Percentiles rank a stretch among this genome's conserved stretches.
Conservation (phyloP, 2,329 filamentous ascomycete genomes). For the Hymenotorrendiella dingleyae region DNA sequence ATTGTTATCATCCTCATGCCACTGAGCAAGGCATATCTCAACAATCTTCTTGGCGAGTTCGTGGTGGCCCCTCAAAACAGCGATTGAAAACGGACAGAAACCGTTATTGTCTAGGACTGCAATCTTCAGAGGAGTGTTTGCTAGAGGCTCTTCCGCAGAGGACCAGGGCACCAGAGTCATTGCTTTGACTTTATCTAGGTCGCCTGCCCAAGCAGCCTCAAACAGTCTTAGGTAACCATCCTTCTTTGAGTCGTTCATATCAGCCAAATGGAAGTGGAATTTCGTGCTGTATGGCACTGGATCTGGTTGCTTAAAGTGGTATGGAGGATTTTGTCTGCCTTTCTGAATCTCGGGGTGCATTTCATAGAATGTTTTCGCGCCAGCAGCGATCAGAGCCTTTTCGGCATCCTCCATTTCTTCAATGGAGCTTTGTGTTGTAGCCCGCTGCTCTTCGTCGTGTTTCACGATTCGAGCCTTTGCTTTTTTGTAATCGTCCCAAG, state of each 20-base stretch:
- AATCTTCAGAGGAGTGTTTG: slow-evolving; percentile 57
- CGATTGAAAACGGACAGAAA: slow-evolving; percentile 57
- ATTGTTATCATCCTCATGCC: slow-evolving; percentile 42
- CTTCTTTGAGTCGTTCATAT: slow-evolving; percentile 47
- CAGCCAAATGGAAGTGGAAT: slow-evolving; percentile 19
- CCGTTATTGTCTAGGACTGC: slow-evolving; percentile 46
- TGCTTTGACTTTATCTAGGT: slow-evolving; percentile 58
- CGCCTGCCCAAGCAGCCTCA: slow-evolving; percentile 68
- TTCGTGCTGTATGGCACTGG: slow-evolving; percentile 16
- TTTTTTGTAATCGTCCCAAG: slow-evolving; percentile 32
- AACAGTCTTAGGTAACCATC: slow-evolving; percentile 62
- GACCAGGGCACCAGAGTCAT: slow-evolving; percentile 57
- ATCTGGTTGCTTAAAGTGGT: background rate
- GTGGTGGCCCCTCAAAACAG: slow-evolving; percentile 59
- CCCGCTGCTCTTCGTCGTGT: slow-evolving; percentile 46
- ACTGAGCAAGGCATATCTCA: slow-evolving; percentile 66
- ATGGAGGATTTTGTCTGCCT: background rate
- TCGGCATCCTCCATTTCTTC: slow-evolving; percentile 50
- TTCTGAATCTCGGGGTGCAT: slow-evolving; percentile 48
- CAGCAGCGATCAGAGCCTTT: slow-evolving; percentile 45
- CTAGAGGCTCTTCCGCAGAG: slow-evolving; percentile 38
- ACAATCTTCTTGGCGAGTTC: slow-evolving; percentile 60
- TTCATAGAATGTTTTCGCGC: slow-evolving; percentile 62
- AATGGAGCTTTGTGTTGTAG: slow-evolving; percentile 46
- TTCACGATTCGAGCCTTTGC: slow-evolving; percentile 26